Evolutionary conservation across 2,329 filamentous ascomycete species (phyloP), one percentile per base, ranked within the genome.

Genomic region (Gyromitra esculenta): DNA sequence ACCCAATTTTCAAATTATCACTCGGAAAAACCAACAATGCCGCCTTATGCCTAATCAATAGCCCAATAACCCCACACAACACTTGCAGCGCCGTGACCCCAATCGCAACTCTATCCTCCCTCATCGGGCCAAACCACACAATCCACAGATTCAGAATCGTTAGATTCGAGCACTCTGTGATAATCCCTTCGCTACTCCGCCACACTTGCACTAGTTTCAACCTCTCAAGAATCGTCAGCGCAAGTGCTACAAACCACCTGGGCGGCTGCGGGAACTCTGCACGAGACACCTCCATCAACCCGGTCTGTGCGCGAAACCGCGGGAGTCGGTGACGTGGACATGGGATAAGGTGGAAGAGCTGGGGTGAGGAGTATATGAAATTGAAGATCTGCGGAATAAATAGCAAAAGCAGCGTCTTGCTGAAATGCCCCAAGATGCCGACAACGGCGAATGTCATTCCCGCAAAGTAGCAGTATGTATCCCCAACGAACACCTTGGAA

Each of bases 401-500:
- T 7, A 99, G 87, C 65, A 99, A 88, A 72, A 97, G 88, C 59
- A 99, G 88, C 0, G 96, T 99, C 85, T 99, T 99, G 86, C 92
- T 96, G 85, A 99, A 99, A 85, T 99, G 96, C 31, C 96, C 96
- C 67, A 97, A 88, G 82, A 99, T 98, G 79, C 93, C 94, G 79
- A 98, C 96, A 57, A 97, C 94, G 69, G 95, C 96, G 83, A 99
- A 99, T 50, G 98, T 92, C 94, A 99, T 99, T 80, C 96, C 96
- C 0, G 96, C 96, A 84, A 99, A 97, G 85, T 99, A 99, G 87
- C 96, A 99, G 87, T 98, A 99, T 2, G 96, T 99, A 84, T 99
- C 96, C 72, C 96, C 96, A 8, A 98, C 95, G 82, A 99, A 99
- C 8, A 98, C 96, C 81, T 90, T 91, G 31, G 95, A 93, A 0